Evolutionary conservation across 78 protist genomes (phyloP).

Genomic region (Thecamonas trahens): DNA sequence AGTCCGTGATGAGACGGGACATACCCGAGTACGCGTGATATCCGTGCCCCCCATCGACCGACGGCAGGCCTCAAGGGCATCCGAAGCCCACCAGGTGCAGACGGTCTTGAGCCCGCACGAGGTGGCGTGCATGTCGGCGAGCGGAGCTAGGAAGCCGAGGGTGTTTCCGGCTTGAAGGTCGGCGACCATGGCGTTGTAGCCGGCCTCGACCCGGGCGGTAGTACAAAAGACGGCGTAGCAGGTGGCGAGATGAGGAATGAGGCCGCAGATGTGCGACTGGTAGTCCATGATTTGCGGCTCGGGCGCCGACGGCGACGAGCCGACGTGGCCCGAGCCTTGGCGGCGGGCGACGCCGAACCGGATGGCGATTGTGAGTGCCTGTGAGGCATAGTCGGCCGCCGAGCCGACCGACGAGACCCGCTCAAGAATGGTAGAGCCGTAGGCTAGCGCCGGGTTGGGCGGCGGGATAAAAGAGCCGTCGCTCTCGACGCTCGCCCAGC

Average conservation of each 20-base stretch:
- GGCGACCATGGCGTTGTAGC: background rate
- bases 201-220: background rate
- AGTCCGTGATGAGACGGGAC: background rate
- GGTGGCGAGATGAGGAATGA: slow-evolving; percentile 28
- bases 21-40: slow-evolving; percentile 13
- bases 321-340: background rate
- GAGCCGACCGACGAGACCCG: slow-evolving; percentile 5
- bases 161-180: background rate
- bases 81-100: slow-evolving; percentile 7
- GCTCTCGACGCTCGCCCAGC: background rate
- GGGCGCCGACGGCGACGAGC: background rate
- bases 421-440: slow-evolving; percentile 13
- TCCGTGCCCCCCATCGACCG: slow-evolving; percentile 56
- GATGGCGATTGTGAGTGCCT: slow-evolving; percentile 30
- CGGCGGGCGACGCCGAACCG: slow-evolving; percentile 23
- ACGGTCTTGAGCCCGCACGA: slow-evolving; percentile 39
- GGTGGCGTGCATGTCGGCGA: slow-evolving; percentile 38
- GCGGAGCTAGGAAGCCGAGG: background rate
- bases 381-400: slow-evolving; percentile 10
- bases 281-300: slow-evolving; percentile 31
- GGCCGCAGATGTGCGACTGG: slow-evolving; percentile 23
- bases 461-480: background rate
- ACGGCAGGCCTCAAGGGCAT: slow-evolving; percentile 24
- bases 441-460: slow-evolving; percentile 2
- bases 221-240: background rate